These are phyloP conservation scores for Naganishia antarctica DNA, from an alignment of 768 basidiomycete genomes.

Conservation along the genomic window DNA sequence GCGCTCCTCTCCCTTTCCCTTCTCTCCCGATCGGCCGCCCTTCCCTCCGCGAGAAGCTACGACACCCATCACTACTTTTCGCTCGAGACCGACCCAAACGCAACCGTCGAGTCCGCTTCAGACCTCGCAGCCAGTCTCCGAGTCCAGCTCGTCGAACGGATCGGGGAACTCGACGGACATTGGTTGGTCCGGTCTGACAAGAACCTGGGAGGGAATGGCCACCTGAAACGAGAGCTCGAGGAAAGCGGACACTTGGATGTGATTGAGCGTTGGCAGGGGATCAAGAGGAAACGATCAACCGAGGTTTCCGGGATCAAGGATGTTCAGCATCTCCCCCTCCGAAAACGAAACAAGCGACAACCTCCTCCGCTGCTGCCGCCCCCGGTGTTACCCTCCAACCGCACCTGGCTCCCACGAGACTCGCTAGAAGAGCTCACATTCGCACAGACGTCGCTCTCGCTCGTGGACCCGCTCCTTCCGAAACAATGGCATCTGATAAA, in stretches of 20 bases:
- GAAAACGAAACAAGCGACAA: slow-evolving; percentile 47
- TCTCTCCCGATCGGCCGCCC: not conserved
- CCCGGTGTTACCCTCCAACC: slow-evolving; percentile 25
- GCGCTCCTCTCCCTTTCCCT: not conserved
- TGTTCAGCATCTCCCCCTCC: slow-evolving; percentile 39
- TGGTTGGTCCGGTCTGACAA: slow-evolving; percentile 68
- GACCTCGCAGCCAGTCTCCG: slow-evolving; percentile 62
- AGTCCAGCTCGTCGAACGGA: slow-evolving; percentile 80
- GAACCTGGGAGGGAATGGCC: slow-evolving; percentile 39
- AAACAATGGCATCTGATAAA: slow-evolving; percentile 95
- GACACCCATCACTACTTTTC: slow-evolving; percentile 67
- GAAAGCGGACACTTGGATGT: slow-evolving; percentile 41
- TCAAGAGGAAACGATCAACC: slow-evolving; percentile 30
- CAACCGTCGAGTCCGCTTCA: slow-evolving; percentile 56
- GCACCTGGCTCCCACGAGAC: not conserved
- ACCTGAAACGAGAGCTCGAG: slow-evolving; percentile 55
- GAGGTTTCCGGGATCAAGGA: slow-evolving; percentile 32
- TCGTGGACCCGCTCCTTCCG: slow-evolving; percentile 75
- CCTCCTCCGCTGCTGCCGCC: slow-evolving; percentile 31
- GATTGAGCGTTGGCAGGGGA: slow-evolving; percentile 23
- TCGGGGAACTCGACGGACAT: slow-evolving; percentile 71
- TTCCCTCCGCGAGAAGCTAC: slow-evolving; percentile 46
- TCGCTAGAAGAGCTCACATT: slow-evolving; percentile 43
- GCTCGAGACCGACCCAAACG: slow-evolving; percentile 53
- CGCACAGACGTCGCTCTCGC: slow-evolving; percentile 58